Evolutionary conservation across 163 green algal genomes (phyloP), one percentile per base, ranked within the genome.

Genomic region (Chlorella variabilis): DNA sequence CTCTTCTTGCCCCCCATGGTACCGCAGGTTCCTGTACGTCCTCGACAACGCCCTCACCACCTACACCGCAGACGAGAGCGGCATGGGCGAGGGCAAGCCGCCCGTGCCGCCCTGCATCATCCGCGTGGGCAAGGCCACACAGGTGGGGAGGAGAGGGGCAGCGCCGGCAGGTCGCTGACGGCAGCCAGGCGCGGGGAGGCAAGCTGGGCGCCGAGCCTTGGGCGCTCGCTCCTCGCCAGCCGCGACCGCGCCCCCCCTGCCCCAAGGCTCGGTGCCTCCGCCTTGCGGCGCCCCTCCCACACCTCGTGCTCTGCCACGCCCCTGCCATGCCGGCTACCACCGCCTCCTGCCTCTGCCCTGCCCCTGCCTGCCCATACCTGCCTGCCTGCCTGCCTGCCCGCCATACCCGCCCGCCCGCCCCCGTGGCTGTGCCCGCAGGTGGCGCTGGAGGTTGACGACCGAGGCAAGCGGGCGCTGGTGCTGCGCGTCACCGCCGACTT

Each of bases 91-190:
- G 0, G 89, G 81, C 42, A 87, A 86, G 61, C 51, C 91, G 65
- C 91, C 93, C 20, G 90, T 96, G 62, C 93, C 93, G 15, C 93
- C 93, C 23, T 97, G 93, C 88, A 97, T 97, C 77, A 61, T 76
- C 11, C 49, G 75, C 11, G 67, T 89, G 34, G 85, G 87, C 38
- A 61, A 69, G 27, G 13, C 65, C 54, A 71, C 73, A 33, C 71
- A 78, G 71, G 70, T 59, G 63, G 2, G 33, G 34, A 25, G 2
- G 6, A 5, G 17, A 27, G 62, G 1, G 62, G 15, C 6, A 42
- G n/a, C n/a, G n/a, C n/a, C 21, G 23, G 56, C 56, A 18, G 20
- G 49, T 15, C 49, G 9, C 49, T 11, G 49, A 18, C 27, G 49
- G n/a, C n/a, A n/a, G n/a, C n/a, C n/a, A n/a, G n/a, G n/a, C n/a